A percentile compares a stretch with the other conserved stretches of the same genome.
Conservation (phyloP, 352 stramenopile species). For the Pilasporangium apinafurcum region DNA sequence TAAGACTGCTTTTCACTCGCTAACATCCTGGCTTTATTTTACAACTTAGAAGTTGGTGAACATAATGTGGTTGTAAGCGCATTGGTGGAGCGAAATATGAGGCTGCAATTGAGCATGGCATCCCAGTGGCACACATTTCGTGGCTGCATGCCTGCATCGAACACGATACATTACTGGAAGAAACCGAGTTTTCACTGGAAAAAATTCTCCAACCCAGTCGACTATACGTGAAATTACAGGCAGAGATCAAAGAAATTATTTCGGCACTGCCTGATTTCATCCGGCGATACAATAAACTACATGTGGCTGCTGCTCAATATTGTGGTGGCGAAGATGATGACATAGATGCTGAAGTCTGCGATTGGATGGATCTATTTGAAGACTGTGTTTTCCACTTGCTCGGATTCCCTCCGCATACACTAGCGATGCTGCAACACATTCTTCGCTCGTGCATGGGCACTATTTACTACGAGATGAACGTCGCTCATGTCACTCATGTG, state of each 20-base stretch:
- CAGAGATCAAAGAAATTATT: constrained; percentile 27
- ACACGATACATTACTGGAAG: constrained; percentile 29
- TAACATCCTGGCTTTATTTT: neutral
- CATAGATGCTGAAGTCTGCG: constrained; percentile 8
- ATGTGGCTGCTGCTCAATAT: neutral
- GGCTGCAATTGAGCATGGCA: constrained; percentile 38
- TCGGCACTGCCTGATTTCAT: constrained; percentile 20
- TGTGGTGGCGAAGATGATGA: constrained; percentile 4
- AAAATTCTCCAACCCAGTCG: constrained; percentile 20
- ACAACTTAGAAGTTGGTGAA: neutral
- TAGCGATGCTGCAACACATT: constrained; percentile 30
- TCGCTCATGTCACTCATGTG: constrained; percentile 59
- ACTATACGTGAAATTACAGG: constrained; percentile 28
- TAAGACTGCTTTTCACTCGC: neutral
- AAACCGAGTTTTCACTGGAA: constrained; percentile 39
- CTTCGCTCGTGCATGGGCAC: constrained; percentile 65
- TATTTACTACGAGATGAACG: constrained; percentile 53
- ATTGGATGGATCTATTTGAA: constrained; percentile 64
- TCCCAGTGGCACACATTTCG: constrained; percentile 62
- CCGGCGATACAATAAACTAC: constrained; percentile 10
- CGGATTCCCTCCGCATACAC: constrained; percentile 38
- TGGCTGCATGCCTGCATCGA: constrained; percentile 72
- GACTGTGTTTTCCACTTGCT: constrained; percentile 54
- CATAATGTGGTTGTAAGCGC: constrained; percentile 10
- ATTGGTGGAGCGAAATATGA: constrained; percentile 59